Percentiles rank a stretch among this genome's conserved stretches.
Conservation (phyloP, 345 rosid species). For the Eucalyptus dawsonii region DNA sequence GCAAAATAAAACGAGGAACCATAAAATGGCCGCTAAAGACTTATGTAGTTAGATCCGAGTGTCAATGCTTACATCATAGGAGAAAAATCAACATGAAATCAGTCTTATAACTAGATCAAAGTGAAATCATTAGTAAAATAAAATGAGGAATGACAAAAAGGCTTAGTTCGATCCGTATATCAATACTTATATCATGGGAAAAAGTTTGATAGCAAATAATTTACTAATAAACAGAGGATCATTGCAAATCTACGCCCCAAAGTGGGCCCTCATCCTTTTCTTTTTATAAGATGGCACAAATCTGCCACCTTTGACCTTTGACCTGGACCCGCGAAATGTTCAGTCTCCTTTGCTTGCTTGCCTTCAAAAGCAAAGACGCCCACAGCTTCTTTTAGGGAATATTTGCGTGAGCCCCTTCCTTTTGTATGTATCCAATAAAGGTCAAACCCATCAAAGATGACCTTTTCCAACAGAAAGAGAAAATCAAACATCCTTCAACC, state of each 20-base stretch:
- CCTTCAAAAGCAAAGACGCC: not conserved
- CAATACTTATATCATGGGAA: accelerated
- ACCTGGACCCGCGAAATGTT: not conserved
- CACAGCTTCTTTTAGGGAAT: not conserved
- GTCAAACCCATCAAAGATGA: not conserved
- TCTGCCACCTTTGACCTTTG: not conserved
- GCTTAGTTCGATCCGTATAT: accelerated
- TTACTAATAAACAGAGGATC: not conserved
- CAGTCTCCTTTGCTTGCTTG: not conserved
- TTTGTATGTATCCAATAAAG: not conserved
- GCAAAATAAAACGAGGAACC: too few relatives aligned
- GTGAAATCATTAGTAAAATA: too few relatives aligned
- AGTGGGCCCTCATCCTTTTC: not conserved
- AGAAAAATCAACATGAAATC: too few relatives aligned
- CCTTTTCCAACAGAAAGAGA: not conserved
- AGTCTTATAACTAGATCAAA: too few relatives aligned
- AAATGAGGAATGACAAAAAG: too few relatives aligned
- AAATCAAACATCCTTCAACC: too few relatives aligned
- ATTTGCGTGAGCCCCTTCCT: not conserved
- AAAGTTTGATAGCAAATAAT: too few relatives aligned
- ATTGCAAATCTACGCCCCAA: not conserved
- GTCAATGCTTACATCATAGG: accelerated
- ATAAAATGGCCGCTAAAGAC: too few relatives aligned
- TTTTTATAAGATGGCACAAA: not conserved
- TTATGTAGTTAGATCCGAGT: accelerated